A percentile compares a stretch with the other conserved stretches of the same genome.
phyloP scores from a whole-genome alignment of 2,329 filamentous ascomycete species.

The Penicillium occitanis region DNA sequence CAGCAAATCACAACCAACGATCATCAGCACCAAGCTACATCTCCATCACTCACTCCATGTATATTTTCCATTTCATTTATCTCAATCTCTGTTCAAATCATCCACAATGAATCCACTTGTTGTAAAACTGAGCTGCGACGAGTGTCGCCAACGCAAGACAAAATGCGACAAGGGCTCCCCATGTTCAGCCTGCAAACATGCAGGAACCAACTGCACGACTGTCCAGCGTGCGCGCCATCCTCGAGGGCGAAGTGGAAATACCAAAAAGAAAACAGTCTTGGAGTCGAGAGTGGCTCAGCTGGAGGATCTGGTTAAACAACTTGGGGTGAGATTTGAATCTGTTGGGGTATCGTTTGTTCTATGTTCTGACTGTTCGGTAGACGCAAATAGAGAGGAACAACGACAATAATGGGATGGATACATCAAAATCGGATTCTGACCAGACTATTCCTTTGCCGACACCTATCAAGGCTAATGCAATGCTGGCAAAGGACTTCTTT shows the following conservation, averaged over 20 bases:
- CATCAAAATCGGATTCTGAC: background rate
- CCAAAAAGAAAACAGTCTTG: background rate
- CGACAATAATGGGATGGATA: background rate
- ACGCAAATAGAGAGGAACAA: constrained; percentile 3
- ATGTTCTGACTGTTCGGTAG: background rate
- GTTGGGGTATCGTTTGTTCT: background rate
- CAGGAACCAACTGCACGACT: constrained; percentile 2
- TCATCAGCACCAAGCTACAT: background rate
- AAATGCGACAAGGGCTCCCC: constrained; percentile 9
- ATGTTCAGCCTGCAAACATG: constrained; percentile 14
- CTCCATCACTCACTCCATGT: background rate
- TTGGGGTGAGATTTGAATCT: background rate
- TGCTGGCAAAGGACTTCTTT: constrained; percentile 9
- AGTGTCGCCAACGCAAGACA: constrained; percentile 11
- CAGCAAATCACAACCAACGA: background rate
- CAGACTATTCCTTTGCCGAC: background rate
- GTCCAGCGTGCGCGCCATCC: constrained; percentile 8
- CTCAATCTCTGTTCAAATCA: background rate
- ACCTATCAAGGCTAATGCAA: constrained; percentile 8
- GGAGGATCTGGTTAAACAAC: background rate
- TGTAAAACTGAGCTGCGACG: constrained; percentile 4
- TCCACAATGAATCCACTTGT: background rate
- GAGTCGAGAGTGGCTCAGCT: constrained; percentile 1
- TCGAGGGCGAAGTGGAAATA: constrained; percentile 10
- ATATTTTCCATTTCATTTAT: no score